These are phyloP conservation scores for Rosa lucieae DNA, from an alignment of 306 rosid genomes.

Conservation along the genomic window DNA sequence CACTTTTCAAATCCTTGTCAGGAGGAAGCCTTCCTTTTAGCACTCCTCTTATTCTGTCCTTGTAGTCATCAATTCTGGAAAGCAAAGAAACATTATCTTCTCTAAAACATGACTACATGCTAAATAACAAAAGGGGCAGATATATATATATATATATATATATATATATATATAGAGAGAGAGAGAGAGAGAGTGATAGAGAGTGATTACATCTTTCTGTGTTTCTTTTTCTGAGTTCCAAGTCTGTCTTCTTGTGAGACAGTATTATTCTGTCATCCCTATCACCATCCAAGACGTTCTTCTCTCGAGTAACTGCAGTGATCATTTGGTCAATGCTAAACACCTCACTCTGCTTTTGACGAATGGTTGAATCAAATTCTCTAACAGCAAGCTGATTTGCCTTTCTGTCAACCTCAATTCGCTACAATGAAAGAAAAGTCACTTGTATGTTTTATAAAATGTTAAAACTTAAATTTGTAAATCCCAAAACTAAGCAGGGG, in stretches of 20 bases:
- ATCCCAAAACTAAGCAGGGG: slow-evolving; percentile 26
- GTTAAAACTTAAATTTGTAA: slow-evolving; percentile 16
- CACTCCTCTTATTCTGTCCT: slow-evolving; percentile 74
- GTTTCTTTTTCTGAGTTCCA: slow-evolving; percentile 68
- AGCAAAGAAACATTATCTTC: slow-evolving; percentile 29
- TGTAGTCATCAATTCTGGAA: slow-evolving; percentile 72
- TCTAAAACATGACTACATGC: not conserved
- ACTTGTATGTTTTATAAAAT: slow-evolving; percentile 14
- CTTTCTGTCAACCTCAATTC: slow-evolving; percentile 68
- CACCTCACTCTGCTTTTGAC: slow-evolving; percentile 55
- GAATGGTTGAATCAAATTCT: slow-evolving; percentile 72
- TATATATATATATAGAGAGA: no score
- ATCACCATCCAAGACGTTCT: slow-evolving; percentile 61
- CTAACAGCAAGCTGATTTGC: slow-evolving; percentile 62
- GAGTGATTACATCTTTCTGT: slow-evolving; percentile 63
- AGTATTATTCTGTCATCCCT: slow-evolving; percentile 69
- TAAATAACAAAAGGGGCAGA: not conserved
- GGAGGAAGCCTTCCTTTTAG: slow-evolving; percentile 87
- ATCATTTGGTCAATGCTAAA: slow-evolving; percentile 63
- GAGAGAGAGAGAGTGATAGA: not conserved
- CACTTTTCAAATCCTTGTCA: slow-evolving; percentile 85
- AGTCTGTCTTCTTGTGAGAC: slow-evolving; percentile 49
- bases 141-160: not conserved
- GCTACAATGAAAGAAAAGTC: slow-evolving; percentile 43
- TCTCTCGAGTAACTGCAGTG: slow-evolving; percentile 58